These are phyloP conservation scores for Micromonas pusilla DNA, from an alignment of 139 green algal genomes.

Conservation along the genomic window DNA sequence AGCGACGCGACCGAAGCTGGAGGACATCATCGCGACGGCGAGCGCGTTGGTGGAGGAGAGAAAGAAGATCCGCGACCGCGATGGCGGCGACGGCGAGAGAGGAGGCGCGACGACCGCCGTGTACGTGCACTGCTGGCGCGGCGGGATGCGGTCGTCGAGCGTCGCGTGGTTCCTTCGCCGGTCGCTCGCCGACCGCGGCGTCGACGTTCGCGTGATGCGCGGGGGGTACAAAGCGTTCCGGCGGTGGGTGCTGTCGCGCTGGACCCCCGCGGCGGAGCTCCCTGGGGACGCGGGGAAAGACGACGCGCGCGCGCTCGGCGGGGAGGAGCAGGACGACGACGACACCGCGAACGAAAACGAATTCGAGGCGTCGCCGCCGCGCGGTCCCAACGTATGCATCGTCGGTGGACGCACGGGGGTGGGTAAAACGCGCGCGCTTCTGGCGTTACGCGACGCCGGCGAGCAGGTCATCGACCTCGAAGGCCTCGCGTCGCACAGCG, in stretches of 20 bases:
- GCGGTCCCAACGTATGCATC: conserved; percentile 3
- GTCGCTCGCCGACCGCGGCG: neutral
- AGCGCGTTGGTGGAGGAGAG: neutral
- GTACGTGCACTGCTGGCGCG: conserved; percentile 18
- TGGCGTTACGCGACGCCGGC: neutral
- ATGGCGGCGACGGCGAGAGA: neutral
- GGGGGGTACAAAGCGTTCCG: conserved; percentile 25
- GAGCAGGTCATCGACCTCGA: conserved; percentile 26
- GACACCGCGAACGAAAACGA: neutral
- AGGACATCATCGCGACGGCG: neutral
- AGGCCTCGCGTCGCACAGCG: conserved; percentile 11
- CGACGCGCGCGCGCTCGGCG: neutral
- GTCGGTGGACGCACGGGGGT: conserved; percentile 13
- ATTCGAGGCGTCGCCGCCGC: neutral
- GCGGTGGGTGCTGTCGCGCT: conserved; percentile 5
- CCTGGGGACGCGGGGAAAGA: neutral
- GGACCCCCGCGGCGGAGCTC: too few relatives aligned
- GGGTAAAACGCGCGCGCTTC: conserved; percentile 1
- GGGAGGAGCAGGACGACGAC: neutral
- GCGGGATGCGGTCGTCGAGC: conserved; percentile 20
- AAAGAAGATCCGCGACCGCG: too few relatives aligned
- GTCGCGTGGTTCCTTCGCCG: conserved; percentile 13
- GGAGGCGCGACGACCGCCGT: neutral
- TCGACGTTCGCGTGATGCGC: neutral
- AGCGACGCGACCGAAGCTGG: neutral